A percentile compares a stretch with the other conserved stretches of the same genome.
Conservation (phyloP, 225 moss, liverwort and hornwort species). For the Antitrichia curtipendula region DNA sequence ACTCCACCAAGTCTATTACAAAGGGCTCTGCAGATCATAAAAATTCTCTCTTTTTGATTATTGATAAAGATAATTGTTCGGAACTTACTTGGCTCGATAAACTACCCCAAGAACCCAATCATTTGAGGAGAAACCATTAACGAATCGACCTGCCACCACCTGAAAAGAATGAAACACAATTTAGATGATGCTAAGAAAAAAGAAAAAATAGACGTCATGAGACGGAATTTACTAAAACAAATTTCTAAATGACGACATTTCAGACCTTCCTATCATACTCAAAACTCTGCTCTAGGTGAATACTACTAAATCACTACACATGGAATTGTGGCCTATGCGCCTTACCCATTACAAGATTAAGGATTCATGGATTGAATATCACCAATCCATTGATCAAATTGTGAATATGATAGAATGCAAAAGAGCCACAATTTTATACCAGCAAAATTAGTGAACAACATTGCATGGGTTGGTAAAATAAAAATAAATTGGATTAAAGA, state of each 20-base stretch:
- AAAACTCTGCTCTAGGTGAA: neutral
- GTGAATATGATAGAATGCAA: neutral
- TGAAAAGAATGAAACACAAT: neutral
- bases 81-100: conserved; percentile 75
- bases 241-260: neutral
- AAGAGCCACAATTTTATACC: neutral
- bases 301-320: neutral
- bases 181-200: neutral
- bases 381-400: neutral
- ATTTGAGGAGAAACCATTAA: conserved; percentile 78
- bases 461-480: neutral
- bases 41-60: neutral
- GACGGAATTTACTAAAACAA: neutral
- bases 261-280: neutral
- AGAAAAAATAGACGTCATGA: neutral
- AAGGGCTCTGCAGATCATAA: neutral
- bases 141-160: conserved; percentile 89
- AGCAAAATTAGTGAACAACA: neutral
- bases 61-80: neutral
- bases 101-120: conserved; percentile 95
- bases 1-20: neutral
- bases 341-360: neutral
- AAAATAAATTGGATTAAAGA: neutral
- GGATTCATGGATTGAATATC: neutral
- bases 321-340: neutral